These are phyloP conservation scores for Apiospora marii DNA, from an alignment of 2,329 filamentous ascomycete species.

Conservation along the genomic window DNA sequence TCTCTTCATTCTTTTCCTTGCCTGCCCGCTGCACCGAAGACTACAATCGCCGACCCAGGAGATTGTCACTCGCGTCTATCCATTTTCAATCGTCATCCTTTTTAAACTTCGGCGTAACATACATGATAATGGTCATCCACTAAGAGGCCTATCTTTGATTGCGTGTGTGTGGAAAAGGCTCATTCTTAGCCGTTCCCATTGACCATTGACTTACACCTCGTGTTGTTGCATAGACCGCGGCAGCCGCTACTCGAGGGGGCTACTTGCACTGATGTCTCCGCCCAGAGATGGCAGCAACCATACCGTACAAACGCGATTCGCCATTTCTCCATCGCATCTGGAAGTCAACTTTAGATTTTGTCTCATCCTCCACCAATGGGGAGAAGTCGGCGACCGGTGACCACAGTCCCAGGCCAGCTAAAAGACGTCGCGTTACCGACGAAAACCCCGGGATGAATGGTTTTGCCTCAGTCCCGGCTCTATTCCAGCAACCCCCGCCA, in stretches of 20 bases:
- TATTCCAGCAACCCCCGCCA: constrained; percentile 35
- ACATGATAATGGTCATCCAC: constrained; percentile 14
- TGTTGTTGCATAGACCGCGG: constrained; percentile 14
- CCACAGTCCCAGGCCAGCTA: constrained; percentile 50
- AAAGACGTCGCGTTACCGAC: constrained; percentile 58
- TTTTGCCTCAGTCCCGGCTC: constrained; percentile 33
- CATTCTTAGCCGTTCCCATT: constrained; percentile 7
- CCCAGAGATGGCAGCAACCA: constrained; percentile 56
- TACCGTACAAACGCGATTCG: constrained; percentile 55
- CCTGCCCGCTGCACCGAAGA: not conserved
- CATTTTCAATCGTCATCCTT: not conserved
- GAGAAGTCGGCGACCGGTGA: constrained; percentile 48
- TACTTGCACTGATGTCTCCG: constrained; percentile 21
- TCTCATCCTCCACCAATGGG: constrained; percentile 49
- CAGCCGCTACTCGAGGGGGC: constrained; percentile 20
- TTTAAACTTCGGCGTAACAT: constrained; percentile 5
- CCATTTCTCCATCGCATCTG: constrained; percentile 65
- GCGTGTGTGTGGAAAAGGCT: constrained; percentile 20
- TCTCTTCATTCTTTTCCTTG: not conserved
- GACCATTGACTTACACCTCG: constrained; percentile 11
- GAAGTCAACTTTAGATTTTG: constrained; percentile 58
- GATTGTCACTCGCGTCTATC: not conserved
- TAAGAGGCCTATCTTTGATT: constrained; percentile 11
- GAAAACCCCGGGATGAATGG: constrained; percentile 45
- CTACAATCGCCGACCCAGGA: not conserved